Evolutionary conservation across 1,284 basidiomycete genomes (phyloP).

Genomic region (Schizophyllum commune): DNA sequence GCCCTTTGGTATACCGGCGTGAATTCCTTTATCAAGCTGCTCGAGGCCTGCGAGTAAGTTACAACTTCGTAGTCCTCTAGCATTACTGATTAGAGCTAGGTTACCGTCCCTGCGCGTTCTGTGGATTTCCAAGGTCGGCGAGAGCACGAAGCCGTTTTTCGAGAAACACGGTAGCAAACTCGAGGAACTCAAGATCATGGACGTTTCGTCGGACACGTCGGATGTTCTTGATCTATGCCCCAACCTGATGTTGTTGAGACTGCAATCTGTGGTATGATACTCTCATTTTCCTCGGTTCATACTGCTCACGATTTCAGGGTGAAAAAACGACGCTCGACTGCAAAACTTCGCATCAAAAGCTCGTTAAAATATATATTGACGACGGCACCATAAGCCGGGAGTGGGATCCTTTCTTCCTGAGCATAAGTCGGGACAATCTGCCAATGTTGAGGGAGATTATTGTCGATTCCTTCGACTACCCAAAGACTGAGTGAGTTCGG

Average conservation of each 20-base stretch:
- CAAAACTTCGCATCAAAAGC: background rate
- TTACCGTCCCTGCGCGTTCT: background rate
- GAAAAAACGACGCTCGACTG: background rate
- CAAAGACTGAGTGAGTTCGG: background rate
- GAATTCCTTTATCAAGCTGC: background rate
- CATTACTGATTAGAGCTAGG: background rate
- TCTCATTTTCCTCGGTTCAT: background rate
- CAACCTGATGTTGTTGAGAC: background rate
- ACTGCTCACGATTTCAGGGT: background rate
- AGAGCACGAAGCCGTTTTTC: background rate
- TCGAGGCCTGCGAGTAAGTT: background rate
- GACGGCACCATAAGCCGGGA: background rate
- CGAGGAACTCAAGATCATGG: background rate
- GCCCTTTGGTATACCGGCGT: background rate
- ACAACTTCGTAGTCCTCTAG: background rate
- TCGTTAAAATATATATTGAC: background rate
- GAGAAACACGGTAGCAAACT: background rate
- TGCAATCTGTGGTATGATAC: background rate
- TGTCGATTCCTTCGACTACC: background rate
- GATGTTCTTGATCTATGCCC: background rate
- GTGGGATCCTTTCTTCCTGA: background rate
- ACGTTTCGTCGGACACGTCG: background rate
- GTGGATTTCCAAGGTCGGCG: background rate
- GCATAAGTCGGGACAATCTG: background rate
- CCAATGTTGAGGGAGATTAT: background rate